Base-by-base conservation (phyloP, 2,329 filamentous ascomycete species). In the Chalara sp. region DNA sequence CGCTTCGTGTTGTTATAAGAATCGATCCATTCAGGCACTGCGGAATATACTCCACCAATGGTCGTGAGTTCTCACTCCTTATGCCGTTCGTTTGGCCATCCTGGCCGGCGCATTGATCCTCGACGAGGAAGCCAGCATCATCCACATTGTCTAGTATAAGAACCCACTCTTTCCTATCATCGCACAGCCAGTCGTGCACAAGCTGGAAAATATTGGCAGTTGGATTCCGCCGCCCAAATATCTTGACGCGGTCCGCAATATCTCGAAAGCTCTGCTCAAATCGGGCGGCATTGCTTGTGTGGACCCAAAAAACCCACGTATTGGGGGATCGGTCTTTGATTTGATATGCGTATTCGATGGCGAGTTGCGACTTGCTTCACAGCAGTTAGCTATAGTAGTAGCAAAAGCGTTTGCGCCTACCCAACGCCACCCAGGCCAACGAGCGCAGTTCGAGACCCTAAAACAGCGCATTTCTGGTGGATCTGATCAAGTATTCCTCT, bases 71-170 rank as follows among this genome's bases (percentile, higher is more conserved):
- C 35, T 4, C 35, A 37, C 8, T 8, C 8, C n/a, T n/a, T 37
- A n/a, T 37, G 35, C n/a, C 35, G 35, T 37, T n/a, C 4, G 35
- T 11, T 43, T 8, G 41, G 29, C 28, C 8, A 37, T 37, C n/a
- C 35, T 37, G 8, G n/a, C n/a, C n/a, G n/a, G 31, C 33, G 37
- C 46, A 50, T 13, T 28, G 10, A 30, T 43, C 41, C 7, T 49
- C 40, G 37, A 50, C 21, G 42, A 61, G 47, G 33, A 59, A 55
- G 44, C 50, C 47, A n/a, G 33, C 5, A 53, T 69, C 58, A 50
- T 70, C 66, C 32, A 61, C 64, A 47, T 64, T 69, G 35, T 71
- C 67, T 12, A 71, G 57, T 37, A 70, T 53, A 30, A 70, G 54
- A 6, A 65, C 10, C 68, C 67, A 71, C 43, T 44, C 10, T 1